Evolutionary conservation across 2,329 filamentous ascomycete species (phyloP), one percentile per base, ranked within the genome.

Genomic region (Myriosclerotinia duriaeana): DNA sequence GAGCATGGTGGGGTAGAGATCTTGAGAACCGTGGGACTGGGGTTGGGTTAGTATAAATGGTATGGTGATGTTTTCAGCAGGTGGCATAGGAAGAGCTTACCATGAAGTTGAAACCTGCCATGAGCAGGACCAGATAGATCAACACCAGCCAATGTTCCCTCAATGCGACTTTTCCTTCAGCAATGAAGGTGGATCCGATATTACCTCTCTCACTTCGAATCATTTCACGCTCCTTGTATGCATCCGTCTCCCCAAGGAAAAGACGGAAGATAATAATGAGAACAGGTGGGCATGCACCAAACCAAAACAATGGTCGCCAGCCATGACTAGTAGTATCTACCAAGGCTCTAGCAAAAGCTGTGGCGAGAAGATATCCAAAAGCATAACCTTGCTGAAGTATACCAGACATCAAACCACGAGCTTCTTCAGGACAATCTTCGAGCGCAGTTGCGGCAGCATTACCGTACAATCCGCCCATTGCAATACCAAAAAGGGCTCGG

Each of bases 81-180:
- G 12, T 38, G n/a, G 3, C 5, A 8, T 71, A 86, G 81, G 70
- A 17, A 87, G 75, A 84, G 85, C 89, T 86, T 73, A 90, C 87
- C 90, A 95, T 93, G 76, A 95, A 96, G 79, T 96, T 96, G 81
- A 96, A 95, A 5, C 92, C 92, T 1, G 91, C 89, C 91, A 96
- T 96, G 50, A 96, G 81, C 26, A 96, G 80, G 8, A 96, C 91
- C 66, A 96, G 82, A 78, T 97, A 97, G 46, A 87, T 80, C 66
- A 97, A 81, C 2, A 96, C 78, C 17, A 92, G 70, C 93, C 93
- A 96, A 78, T 96, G 91, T 14, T 86, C 85, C 77, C 86, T 89
- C 40, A 96, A 74, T 0, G 92, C 92, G 0, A 93, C 85, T 73
- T 90, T 91, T 68, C 90, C 92, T 78, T 96, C 92, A 0, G 83